Evolutionary conservation across 495 filamentous ascomycete species (phyloP).

Genomic region (Umbilicaria muhlenbergii): DNA sequence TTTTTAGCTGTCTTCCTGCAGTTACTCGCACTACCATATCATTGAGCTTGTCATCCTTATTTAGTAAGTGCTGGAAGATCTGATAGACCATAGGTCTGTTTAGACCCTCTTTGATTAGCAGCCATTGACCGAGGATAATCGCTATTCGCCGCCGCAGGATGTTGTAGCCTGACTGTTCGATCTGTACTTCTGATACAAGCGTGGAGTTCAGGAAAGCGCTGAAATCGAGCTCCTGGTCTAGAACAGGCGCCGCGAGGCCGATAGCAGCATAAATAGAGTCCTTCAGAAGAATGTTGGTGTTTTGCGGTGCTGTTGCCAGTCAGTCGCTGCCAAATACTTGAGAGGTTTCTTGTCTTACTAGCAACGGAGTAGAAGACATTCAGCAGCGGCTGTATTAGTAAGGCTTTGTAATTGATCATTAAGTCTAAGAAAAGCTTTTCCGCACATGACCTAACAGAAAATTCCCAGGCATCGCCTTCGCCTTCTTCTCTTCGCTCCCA

Average conservation of each 20-base stretch:
- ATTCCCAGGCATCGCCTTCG: slow-evolving; percentile 68
- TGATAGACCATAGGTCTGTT: slow-evolving; percentile 65
- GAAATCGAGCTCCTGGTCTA: slow-evolving; percentile 62
- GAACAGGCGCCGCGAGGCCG: slow-evolving; percentile 65
- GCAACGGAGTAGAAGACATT: slow-evolving; percentile 62
- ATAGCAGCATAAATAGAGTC: slow-evolving; percentile 90
- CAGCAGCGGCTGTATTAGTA: slow-evolving; percentile 60
- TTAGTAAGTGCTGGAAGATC: slow-evolving; percentile 78
- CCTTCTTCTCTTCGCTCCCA: slow-evolving; percentile 81
- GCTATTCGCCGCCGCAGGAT: slow-evolving; percentile 78
- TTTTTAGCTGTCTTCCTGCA: slow-evolving; percentile 67
- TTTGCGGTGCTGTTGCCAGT: slow-evolving; percentile 27
- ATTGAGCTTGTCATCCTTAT: slow-evolving; percentile 59
- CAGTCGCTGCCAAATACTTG: background rate
- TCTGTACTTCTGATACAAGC: slow-evolving; percentile 64
- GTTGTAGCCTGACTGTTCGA: slow-evolving; percentile 59
- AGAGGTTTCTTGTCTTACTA: slow-evolving; percentile 27
- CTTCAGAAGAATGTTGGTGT: slow-evolving; percentile 62
- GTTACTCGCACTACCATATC: slow-evolving; percentile 88
- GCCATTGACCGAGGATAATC: slow-evolving; percentile 81
- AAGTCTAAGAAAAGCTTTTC: slow-evolving; percentile 91
- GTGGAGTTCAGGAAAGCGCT: slow-evolving; percentile 59
- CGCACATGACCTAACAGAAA: slow-evolving; percentile 74
- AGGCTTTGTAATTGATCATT: slow-evolving; percentile 66
- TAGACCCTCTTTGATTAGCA: slow-evolving; percentile 49